Base-by-base conservation (phyloP, 2,329 filamentous ascomycete genomes). In the Fusarium irregulare region DNA sequence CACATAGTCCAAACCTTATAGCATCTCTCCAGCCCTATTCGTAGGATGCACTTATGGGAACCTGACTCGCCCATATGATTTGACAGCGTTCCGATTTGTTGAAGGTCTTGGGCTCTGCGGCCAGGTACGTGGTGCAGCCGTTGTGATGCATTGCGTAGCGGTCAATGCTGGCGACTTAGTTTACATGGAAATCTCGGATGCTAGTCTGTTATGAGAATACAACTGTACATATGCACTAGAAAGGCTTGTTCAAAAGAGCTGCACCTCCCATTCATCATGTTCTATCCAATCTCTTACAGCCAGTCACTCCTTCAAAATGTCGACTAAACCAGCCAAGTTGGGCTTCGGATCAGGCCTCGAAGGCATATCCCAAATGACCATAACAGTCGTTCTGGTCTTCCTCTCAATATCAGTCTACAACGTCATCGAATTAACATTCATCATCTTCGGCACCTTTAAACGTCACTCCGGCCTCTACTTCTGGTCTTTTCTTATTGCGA, bases 401-500 rank as follows among this genome's bases (percentile, higher is more conserved):
- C 57, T 78, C 12, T 65, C 75, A 45, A 71, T 80, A 48, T 68
- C 78, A 21, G 59, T 79, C 21, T 80, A 79, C 77, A 81, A 81
- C 55, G 76, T 76, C 47, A 54, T 79, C 47, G 80, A 81, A 56
- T 71, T 81, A 10, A 76, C 66, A 25, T 76, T 78, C 47, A 79
- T 81, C 68, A 78, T 81, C 60, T 75, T 76, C 28, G 65, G 73
- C 18, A 80, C 78, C 55, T 81, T 81, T 58, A 78, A 79, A 55
- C 70, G 75, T 3, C 77, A 77, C 32, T 48, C 66, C 2, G 79
- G 80, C 3, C 71, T 81, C 2, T 82, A 82, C 66, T 82, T 82
- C 32, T 81, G 80, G 79, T 80, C 79, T 42, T 78, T 81, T 42
- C 53, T 81, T 10, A 64, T 75, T 7, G 74, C 79, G 2, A 78